A percentile compares a stretch with the other conserved stretches of the same genome.
Conservation (phyloP, 768 basidiomycete genomes). For the Podaxis pistillaris region DNA sequence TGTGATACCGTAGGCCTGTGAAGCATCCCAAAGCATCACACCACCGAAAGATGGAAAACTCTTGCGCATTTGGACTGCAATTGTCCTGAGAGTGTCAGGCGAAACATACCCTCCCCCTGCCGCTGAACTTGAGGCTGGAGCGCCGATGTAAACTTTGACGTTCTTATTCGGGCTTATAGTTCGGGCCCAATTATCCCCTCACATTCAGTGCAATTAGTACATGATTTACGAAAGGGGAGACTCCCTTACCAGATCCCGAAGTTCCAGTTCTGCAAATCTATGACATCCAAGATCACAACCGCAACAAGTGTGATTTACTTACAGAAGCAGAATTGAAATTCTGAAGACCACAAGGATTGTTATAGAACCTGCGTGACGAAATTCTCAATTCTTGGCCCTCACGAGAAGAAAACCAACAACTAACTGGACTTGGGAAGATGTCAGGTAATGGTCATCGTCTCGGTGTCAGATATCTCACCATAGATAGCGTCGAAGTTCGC, state of each 20-base stretch:
- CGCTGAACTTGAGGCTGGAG: constrained; percentile 55
- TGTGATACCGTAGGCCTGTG: constrained; percentile 45
- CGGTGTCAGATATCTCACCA: constrained; percentile 29
- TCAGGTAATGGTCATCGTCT: not conserved
- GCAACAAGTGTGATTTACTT: constrained; percentile 23
- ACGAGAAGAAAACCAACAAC: constrained; percentile 8
- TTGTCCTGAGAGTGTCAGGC: constrained; percentile 42
- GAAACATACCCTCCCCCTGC: constrained; percentile 62
- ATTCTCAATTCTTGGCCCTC: not conserved
- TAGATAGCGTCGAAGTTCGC: constrained; percentile 73
- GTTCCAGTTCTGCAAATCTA: constrained; percentile 51
- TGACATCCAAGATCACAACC: not conserved
- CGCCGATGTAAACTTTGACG: constrained; percentile 66
- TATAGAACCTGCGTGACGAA: constrained; percentile 52
- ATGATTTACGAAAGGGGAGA: not conserved
- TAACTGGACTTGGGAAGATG: constrained; percentile 31
- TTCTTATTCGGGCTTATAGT: constrained; percentile 54
- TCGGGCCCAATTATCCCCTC: constrained; percentile 66
- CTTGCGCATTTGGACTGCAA: constrained; percentile 48
- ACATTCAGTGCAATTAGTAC: not conserved
- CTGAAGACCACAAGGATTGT: constrained; percentile 50
- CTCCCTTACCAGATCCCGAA: constrained; percentile 51
- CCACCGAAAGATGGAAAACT: constrained; percentile 69
- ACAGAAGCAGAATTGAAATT: constrained; percentile 48
- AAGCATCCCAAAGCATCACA: constrained; percentile 54